Conservation (phyloP, 768 basidiomycete genomes). For the Collybia mongolica region DNA sequence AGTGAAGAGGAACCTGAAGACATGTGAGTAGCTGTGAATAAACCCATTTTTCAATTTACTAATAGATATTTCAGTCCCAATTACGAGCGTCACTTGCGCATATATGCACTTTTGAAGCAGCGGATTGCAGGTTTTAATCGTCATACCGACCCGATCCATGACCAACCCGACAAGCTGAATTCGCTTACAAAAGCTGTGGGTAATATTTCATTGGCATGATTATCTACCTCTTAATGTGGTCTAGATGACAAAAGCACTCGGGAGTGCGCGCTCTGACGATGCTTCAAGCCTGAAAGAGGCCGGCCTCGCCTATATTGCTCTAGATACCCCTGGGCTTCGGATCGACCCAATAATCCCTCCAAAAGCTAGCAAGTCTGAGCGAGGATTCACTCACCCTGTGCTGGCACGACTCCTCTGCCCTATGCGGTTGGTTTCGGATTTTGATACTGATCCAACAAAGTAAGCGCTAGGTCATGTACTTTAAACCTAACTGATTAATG, state of each 20-base stretch:
- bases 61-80: not conserved
- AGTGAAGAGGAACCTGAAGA: not conserved
- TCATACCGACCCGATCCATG: not conserved
- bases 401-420: slow-evolving; percentile 10
- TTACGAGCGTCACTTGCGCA: no score
- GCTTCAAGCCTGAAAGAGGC: slow-evolving; percentile 3
- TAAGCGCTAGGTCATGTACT: slow-evolving; percentile 1
- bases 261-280: slow-evolving; percentile 5
- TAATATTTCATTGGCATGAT: not conserved
- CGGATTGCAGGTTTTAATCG: not conserved
- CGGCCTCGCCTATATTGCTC: slow-evolving; percentile 3
- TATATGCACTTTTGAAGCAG: not conserved
- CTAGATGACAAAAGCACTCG: not conserved
- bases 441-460: slow-evolving; percentile 9
- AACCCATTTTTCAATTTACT: not conserved
- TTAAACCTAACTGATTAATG: not conserved
- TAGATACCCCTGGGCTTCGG: slow-evolving; percentile 3
- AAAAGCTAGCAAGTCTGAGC: slow-evolving; percentile 1
- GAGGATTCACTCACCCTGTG: slow-evolving; percentile 12
- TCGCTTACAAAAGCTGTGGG: not conserved
- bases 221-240: not conserved
- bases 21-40: not conserved
- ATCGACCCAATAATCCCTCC: slow-evolving; percentile 2
- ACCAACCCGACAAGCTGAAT: not conserved
- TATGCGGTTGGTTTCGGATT: not conserved